Percentiles rank a stretch among this genome's conserved stretches.
phyloP scores from a whole-genome alignment of 495 filamentous ascomycete genomes.

The Lasiosphaeria hispida region DNA sequence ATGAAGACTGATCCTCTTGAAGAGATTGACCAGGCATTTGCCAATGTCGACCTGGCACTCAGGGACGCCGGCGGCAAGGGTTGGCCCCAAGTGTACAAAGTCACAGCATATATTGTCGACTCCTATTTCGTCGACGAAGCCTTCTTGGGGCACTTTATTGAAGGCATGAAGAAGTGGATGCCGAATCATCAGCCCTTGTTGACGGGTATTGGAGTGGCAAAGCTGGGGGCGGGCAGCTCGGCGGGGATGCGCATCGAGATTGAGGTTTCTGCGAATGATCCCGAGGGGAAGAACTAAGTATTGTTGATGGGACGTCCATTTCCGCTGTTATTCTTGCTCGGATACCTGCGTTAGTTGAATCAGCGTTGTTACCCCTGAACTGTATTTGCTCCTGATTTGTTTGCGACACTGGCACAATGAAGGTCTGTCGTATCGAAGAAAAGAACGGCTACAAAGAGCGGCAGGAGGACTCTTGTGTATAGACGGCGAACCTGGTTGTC shows the following conservation, averaged over 20 bases:
- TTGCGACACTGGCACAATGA: no score
- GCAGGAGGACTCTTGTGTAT: no score
- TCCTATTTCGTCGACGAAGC: slow-evolving; percentile 9
- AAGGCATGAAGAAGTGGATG: slow-evolving; percentile 12
- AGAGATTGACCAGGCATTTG: slow-evolving; percentile 19
- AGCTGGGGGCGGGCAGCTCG: slow-evolving; percentile 8
- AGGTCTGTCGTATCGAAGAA: no score
- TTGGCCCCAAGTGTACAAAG: slow-evolving; percentile 17
- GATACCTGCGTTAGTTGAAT: no score
- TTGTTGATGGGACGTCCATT: no score
- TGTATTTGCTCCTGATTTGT: no score
- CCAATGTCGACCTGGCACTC: slow-evolving; percentile 17
- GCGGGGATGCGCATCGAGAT: slow-evolving; percentile 20
- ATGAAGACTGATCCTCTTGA: slow-evolving; percentile 4
- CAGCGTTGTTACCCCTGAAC: no score
- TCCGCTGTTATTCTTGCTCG: no score
- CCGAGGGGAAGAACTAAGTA: no score
- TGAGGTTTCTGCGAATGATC: slow-evolving; percentile 11
- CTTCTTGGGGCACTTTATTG: slow-evolving; percentile 9
- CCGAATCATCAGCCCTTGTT: slow-evolving; percentile 18
- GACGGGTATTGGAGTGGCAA: slow-evolving; percentile 14
- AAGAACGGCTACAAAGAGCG: no score
- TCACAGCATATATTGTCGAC: slow-evolving; percentile 10
- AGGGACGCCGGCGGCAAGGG: slow-evolving; percentile 12
- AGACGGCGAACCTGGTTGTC: no score